Evolutionary conservation across 192 early-diverging fungal genomes (phyloP), one percentile per base, ranked within the genome.

Genomic region (Lobosporangium transversale): DNA sequence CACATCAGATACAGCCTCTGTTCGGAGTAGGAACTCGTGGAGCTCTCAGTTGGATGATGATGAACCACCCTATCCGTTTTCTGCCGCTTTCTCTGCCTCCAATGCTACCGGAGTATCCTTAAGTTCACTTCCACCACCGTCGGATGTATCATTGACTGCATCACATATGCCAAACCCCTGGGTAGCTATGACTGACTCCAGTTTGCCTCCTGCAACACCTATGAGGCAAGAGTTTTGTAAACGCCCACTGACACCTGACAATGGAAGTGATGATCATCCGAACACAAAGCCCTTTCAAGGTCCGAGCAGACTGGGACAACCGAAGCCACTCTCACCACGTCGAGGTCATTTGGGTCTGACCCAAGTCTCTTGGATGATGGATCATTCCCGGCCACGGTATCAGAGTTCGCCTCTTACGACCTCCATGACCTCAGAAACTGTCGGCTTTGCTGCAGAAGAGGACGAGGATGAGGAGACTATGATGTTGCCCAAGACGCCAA

Each of bases 51-150:
- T 70, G 47, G 58, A 76, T 35, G 73, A 67, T 27, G 73, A 76
- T 17, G 73, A 76, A 33, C 73, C 73, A 24, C 73, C 73, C 37
- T 76, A 76, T 33, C 73, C 73, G 9, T 76, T 76, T 37, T 53
- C 58, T 10, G 63, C 55, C 18, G 62, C 66, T 5, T 61, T 62
- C 26, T 43, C 55, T 29, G 68, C 47, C 21, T 45, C 49, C 9
- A 54, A 26, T 58, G n/a, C n/a, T n/a, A n/a, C n/a, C n/a, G n/a
- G n/a, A n/a, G n/a, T n/a, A n/a, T n/a, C n/a, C n/a, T n/a, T n/a
- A n/a, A n/a, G n/a, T n/a, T n/a, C n/a, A n/a, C n/a, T n/a, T n/a
- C n/a, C n/a, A n/a, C 15, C 55, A 35, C 9, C 58, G 21, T n/a
- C 58, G 4, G 12, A n/a, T 5, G n/a, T 49, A 18, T 5, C 58